Conservation (phyloP, 768 basidiomycete species). For the Termitomyces sp. region DNA sequence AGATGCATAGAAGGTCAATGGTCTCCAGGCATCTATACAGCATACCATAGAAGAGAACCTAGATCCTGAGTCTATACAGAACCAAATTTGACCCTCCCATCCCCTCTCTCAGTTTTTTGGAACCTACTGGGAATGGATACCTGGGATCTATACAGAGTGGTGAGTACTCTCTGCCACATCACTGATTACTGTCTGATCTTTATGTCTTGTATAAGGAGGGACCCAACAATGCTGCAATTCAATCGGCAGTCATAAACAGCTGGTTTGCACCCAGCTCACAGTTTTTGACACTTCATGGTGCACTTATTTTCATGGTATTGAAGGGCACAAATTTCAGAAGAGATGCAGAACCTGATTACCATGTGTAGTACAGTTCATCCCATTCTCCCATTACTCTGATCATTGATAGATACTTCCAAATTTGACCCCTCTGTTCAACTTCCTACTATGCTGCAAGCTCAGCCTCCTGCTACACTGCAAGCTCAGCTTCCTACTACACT, state of each 20-base stretch:
- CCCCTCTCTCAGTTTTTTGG: background rate
- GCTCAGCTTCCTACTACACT: background rate
- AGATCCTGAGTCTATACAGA: background rate
- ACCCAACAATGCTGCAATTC: background rate
- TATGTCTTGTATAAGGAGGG: background rate
- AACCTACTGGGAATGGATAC: background rate
- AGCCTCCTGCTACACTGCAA: background rate
- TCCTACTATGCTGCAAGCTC: background rate
- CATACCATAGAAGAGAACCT: background rate
- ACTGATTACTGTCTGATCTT: background rate
- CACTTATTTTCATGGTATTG: background rate
- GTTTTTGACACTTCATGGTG: background rate
- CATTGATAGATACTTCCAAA: background rate
- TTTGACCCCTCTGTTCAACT: background rate
- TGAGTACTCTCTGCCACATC: background rate
- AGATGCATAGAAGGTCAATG: background rate
- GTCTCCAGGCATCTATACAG: background rate
- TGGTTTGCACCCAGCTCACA: background rate
- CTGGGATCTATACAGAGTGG: background rate
- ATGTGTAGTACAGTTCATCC: too few relatives aligned
- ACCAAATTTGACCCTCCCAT: background rate
- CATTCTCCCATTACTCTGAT: too few relatives aligned
- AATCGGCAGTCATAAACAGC: background rate
- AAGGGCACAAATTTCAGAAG: background rate
- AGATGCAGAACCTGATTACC: too few relatives aligned